phyloP scores from a whole-genome alignment of 2,329 filamentous ascomycete species.

The Ophiostoma triangulosporum region DNA sequence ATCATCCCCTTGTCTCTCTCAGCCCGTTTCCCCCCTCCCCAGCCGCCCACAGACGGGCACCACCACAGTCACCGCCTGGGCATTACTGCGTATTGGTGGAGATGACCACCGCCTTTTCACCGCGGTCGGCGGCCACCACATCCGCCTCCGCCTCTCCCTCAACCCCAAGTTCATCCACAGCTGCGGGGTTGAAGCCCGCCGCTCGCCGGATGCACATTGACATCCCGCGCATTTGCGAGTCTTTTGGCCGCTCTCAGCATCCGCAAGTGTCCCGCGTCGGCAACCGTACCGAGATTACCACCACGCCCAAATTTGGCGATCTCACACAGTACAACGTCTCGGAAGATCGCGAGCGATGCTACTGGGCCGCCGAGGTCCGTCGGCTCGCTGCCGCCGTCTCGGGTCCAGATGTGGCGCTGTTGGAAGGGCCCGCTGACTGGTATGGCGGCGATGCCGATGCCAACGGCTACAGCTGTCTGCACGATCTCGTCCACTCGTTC shows the following conservation, averaged over 20 bases:
- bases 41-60: not conserved
- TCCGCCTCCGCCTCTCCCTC: not conserved
- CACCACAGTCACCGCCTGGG: not conserved
- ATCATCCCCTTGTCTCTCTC: too few species aligned
- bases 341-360: not conserved
- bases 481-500: conserved; percentile 1
- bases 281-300: not conserved
- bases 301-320: not conserved
- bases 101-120: conserved; percentile 1
- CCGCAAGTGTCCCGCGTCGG: not conserved
- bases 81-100: not conserved
- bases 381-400: not conserved
- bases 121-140: not conserved
- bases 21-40: not conserved
- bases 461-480: conserved; percentile 2
- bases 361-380: not conserved
- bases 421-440: not conserved
- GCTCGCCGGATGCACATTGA: not conserved
- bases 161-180: not conserved
- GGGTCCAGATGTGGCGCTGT: not conserved
- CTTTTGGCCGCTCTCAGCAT: not conserved
- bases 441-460: conserved; percentile 1
- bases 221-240: not conserved
- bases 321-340: conserved; percentile 1
- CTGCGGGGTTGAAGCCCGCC: not conserved